phyloP scores from a whole-genome alignment of 306 rosid genomes.

The Trifolium repens region DNA sequence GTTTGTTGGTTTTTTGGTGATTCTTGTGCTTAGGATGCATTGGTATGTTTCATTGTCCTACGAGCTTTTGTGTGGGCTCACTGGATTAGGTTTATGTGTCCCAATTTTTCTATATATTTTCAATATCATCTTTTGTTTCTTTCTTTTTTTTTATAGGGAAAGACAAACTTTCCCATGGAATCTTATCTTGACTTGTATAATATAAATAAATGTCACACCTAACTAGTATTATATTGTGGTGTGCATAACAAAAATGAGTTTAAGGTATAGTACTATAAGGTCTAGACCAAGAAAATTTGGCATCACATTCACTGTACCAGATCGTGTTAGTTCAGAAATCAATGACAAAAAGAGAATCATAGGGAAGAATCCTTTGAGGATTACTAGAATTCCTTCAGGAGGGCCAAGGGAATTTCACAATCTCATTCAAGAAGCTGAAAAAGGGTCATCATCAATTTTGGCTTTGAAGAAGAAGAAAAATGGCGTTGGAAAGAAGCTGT shows the following conservation, averaged over 20 bases:
- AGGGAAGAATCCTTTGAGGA: slow-evolving; percentile 56
- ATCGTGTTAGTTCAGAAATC: slow-evolving; percentile 51
- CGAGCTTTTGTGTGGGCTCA: too few relatives aligned
- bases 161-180: background rate
- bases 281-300: slow-evolving; percentile 48
- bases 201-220: background rate
- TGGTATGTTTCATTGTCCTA: too few relatives aligned
- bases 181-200: background rate
- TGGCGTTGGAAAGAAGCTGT: background rate
- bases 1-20: too few relatives aligned
- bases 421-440: slow-evolving; percentile 45
- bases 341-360: slow-evolving; percentile 46
- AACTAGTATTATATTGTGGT: background rate
- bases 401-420: slow-evolving; percentile 51
- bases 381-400: slow-evolving; percentile 49
- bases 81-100: too few relatives aligned
- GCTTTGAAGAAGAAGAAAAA: slow-evolving; percentile 34
- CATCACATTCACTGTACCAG: slow-evolving; percentile 56
- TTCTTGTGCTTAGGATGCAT: too few relatives aligned
- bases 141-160: background rate
- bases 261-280: slow-evolving; percentile 17
- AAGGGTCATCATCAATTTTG: slow-evolving; percentile 26
- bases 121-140: background rate
- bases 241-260: slow-evolving; percentile 10
- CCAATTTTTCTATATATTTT: too few relatives aligned